phyloP scores from a whole-genome alignment of 2,329 filamentous ascomycete species.

The Aspergillus proliferans region DNA sequence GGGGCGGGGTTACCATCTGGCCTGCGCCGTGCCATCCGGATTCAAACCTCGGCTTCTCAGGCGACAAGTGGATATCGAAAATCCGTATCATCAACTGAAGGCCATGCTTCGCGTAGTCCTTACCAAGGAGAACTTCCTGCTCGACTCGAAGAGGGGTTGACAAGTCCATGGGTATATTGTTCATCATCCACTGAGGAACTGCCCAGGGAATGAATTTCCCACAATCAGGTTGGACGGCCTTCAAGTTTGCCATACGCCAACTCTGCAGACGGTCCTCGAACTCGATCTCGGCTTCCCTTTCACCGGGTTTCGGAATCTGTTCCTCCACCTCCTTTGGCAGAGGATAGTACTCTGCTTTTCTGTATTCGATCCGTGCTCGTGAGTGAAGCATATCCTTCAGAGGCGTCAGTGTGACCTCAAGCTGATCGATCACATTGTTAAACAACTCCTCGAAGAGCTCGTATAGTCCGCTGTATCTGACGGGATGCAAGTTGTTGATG shows the following conservation, averaged over 20 bases:
- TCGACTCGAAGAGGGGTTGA: constrained; percentile 21
- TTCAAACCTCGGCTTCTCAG: constrained; percentile 50
- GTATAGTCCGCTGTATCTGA: constrained; percentile 30
- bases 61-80: constrained; percentile 53
- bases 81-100: constrained; percentile 61
- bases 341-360: constrained; percentile 23
- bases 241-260: constrained; percentile 20
- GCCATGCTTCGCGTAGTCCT: constrained; percentile 36
- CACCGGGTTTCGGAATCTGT: constrained; percentile 9
- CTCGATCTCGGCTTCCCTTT: constrained; percentile 15
- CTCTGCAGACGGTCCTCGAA: constrained; percentile 18
- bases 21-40: constrained; percentile 48
- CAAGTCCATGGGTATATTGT: constrained; percentile 19
- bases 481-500: constrained; percentile 44
- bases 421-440: constrained; percentile 20
- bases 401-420: constrained; percentile 23
- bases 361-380: constrained; percentile 25
- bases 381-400: constrained; percentile 28
- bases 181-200: constrained; percentile 23
- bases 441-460: constrained; percentile 33
- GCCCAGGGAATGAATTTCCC: constrained; percentile 25
- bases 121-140: constrained; percentile 23
- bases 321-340: constrained; percentile 13
- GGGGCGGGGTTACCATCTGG: constrained; percentile 22
- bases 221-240: constrained; percentile 22